phyloP scores from a whole-genome alignment of 176 grass and related monocot species.

The Lolium multiflorum region DNA sequence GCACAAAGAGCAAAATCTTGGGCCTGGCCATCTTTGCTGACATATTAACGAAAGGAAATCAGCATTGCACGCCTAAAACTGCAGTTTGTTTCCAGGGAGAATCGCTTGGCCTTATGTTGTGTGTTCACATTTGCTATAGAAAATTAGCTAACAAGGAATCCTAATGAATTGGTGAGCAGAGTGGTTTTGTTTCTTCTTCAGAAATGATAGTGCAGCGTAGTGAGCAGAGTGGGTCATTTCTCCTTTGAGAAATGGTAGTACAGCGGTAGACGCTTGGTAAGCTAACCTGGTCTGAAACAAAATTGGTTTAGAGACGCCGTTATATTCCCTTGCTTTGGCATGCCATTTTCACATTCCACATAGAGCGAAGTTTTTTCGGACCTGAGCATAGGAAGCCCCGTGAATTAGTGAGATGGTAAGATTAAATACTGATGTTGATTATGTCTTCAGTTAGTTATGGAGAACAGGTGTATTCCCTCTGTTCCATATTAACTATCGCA shows the following conservation, averaged over 20 bases:
- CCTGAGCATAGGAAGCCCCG: not conserved
- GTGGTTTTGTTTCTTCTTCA: not conserved
- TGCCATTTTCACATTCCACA: not conserved
- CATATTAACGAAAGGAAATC: not conserved
- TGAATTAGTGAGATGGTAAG: not conserved
- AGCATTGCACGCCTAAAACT: not conserved
- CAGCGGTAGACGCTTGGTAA: not conserved
- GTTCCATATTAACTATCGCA: too few relatives aligned
- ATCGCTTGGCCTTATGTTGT: not conserved
- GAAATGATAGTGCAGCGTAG: too few relatives aligned
- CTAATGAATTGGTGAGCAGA: not conserved
- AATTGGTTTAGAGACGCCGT: not conserved
- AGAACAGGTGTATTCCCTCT: not conserved
- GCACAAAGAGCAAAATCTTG: not conserved
- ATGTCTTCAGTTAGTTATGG: not conserved
- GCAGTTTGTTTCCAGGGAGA: not conserved
- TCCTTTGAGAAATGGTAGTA: not conserved
- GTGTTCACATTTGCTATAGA: constrained; percentile 17
- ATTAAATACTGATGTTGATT: not conserved
- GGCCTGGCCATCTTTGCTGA: not conserved
- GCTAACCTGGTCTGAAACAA: not conserved
- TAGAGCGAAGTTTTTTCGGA: not conserved
- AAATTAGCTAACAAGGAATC: not conserved
- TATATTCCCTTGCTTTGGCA: constrained; percentile 11
- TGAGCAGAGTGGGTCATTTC: too few relatives aligned